Evolutionary conservation across 2,329 filamentous ascomycete species (phyloP).

Genomic region (Alternaria metachromatica): DNA sequence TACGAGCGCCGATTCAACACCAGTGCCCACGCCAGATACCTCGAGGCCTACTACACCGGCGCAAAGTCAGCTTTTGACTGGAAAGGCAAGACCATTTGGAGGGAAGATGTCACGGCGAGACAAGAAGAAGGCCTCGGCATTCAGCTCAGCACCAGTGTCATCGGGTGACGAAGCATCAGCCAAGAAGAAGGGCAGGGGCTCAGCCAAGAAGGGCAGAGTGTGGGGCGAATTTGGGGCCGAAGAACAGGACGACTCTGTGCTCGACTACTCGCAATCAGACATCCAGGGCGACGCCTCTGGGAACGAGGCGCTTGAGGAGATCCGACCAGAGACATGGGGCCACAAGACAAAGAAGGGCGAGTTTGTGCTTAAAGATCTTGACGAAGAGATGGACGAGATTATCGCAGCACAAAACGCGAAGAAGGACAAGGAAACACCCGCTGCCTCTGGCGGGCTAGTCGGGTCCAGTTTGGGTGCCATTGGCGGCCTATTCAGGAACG

Average conservation of each 20-base stretch:
- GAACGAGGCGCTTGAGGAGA: slow-evolving; percentile 70
- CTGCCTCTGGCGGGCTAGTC: slow-evolving; percentile 66
- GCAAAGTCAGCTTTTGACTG: slow-evolving; percentile 71
- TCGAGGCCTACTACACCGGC: slow-evolving; percentile 82
- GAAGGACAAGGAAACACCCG: slow-evolving; percentile 36
- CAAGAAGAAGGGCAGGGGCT: slow-evolving; percentile 64
- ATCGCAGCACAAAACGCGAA: slow-evolving; percentile 77
- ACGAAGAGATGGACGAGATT: slow-evolving; percentile 91
- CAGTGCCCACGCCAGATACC: slow-evolving; percentile 72
- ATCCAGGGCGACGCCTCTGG: slow-evolving; percentile 57
- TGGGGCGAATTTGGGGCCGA: slow-evolving; percentile 94
- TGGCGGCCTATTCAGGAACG: slow-evolving; percentile 88
- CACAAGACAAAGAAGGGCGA: slow-evolving; percentile 84
- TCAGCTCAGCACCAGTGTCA: slow-evolving; percentile 67
- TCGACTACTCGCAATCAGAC: slow-evolving; percentile 85
- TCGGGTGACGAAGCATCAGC: slow-evolving; percentile 81
- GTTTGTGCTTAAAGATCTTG: slow-evolving; percentile 91
- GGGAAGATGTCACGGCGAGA: slow-evolving; percentile 81
- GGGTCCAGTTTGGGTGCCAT: slow-evolving; percentile 82
- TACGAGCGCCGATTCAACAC: slow-evolving; percentile 72
- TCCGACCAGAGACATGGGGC: slow-evolving; percentile 84
- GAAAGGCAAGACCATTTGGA: slow-evolving; percentile 72
- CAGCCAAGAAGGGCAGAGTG: slow-evolving; percentile 82
- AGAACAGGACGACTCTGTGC: slow-evolving; percentile 76
- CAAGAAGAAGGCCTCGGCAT: slow-evolving; percentile 68